Percentiles rank a stretch among this genome's conserved stretches.
phyloP scores from a whole-genome alignment of 352 stramenopile species.

The Globisporangium emineosum region DNA sequence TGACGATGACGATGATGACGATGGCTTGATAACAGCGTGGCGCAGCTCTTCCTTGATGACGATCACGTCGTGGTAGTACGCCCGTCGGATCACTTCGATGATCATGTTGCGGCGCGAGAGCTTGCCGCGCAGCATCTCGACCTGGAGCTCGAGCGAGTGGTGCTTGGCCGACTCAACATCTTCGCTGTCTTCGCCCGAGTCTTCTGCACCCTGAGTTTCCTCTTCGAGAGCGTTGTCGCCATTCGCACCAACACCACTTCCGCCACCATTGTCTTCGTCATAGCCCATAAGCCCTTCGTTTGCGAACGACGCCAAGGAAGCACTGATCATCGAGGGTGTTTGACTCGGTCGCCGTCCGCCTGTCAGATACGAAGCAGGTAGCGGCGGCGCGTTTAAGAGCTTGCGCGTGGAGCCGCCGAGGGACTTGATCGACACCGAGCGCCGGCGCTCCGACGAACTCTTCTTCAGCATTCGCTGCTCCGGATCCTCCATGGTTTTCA shows the following conservation, averaged over 20 bases:
- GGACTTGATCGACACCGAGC: neutral
- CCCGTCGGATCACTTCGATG: conserved; percentile 66
- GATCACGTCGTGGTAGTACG: conserved; percentile 83
- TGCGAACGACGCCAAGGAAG: conserved; percentile 9
- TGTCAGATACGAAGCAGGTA: neutral
- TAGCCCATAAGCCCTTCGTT: neutral
- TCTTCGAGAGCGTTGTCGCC: neutral
- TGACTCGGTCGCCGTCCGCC: neutral
- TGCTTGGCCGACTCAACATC: conserved; percentile 36
- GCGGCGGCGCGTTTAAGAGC: neutral
- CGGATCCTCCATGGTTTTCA: conserved; percentile 8
- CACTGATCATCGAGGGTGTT: conserved; percentile 10
- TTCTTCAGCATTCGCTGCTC: neutral
- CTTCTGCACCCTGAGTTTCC: neutral
- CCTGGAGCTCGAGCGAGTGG: conserved; percentile 33
- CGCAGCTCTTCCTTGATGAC: conserved; percentile 81
- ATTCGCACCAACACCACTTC: neutral
- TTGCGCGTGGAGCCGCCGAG: neutral
- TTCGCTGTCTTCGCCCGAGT: conserved; percentile 23
- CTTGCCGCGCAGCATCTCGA: conserved; percentile 70
- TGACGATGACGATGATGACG: neutral
- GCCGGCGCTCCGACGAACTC: conserved; percentile 1
- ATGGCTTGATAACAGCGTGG: conserved; percentile 18
- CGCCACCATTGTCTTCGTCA: neutral
- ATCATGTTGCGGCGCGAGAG: conserved; percentile 68